Base-by-base conservation (phyloP, 805 yeast genomes). In the Lipomyces lipofer region DNA sequence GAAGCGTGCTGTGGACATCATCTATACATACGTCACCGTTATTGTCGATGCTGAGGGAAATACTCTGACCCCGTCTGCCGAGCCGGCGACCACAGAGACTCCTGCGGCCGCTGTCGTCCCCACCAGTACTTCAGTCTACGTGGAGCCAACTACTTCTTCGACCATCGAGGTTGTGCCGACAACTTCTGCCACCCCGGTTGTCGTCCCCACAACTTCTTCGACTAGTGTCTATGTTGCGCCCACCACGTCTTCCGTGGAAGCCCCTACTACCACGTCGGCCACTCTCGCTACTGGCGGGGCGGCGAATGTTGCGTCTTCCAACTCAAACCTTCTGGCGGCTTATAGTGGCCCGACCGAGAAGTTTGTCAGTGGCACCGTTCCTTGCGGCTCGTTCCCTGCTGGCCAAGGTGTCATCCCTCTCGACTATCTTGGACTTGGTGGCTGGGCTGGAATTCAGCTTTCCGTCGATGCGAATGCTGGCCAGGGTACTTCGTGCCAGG, bases 341-440 rank as follows among this genome's bases (percentile, higher is more conserved):
- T 87, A 75, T 74, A 63, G 73, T 9, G 75, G 70, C 64, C 94
- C 96, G 66, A 60, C 77, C 53, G 73, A 70, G 42, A 72, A 73
- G 47, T 92, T 94, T 73, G 72, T 75, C 67, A 96, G 89, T 68
- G 96, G 96, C 69, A 76, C 72, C 38, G 67, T 82, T 66, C 71
- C 77, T 56, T 89, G 96, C 77, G 70, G 77, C 56, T 70, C 75
- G 51, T 85, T 89, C 80, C 95, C 92, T 69, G 68, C 81, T 47
- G 95, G 94, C 59, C 79, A 86, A 67, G 96, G 96, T 78, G 95
- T 89, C 56, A 75, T 89, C 66, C 72, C 88, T 28, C 74, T 88
- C 43, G 85, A 84, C 75, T 78, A 78, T 78, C 77, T 84, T 47
- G 87, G 85, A 36, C 81, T 82, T 62, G 95, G 94, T 62, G 96